Evolutionary conservation across 306 rosid genomes (phyloP).

Genomic region (Hippophae tibetana): DNA sequence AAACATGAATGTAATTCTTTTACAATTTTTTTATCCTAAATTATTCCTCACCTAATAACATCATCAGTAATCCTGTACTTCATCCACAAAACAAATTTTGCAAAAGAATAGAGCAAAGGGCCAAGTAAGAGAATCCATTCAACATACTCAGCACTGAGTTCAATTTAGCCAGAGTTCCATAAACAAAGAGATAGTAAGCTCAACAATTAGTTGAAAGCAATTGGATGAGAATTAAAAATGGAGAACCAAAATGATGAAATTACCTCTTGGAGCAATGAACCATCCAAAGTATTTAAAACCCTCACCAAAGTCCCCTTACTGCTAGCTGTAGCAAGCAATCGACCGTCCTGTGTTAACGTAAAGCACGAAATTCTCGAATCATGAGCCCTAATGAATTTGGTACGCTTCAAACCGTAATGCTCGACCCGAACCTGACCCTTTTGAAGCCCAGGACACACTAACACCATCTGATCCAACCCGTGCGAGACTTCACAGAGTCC

Average conservation of each 20-base stretch:
- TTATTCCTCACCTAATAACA: too few species aligned
- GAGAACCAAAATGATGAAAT: not conserved
- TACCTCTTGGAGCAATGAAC: conserved; percentile 77
- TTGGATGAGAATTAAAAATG: too few species aligned
- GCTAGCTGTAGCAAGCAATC: conserved; percentile 67
- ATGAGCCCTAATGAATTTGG: conserved; percentile 64
- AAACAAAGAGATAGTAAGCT: too few species aligned
- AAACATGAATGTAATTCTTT: too few species aligned
- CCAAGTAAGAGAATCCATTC: too few species aligned
- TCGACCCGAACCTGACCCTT: conserved; percentile 83
- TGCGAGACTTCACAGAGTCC: conserved; percentile 72
- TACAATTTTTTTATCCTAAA: too few species aligned
- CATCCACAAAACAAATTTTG: too few species aligned
- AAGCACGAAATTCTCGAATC: conserved; percentile 59
- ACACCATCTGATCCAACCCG: conserved; percentile 32
- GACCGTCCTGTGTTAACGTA: conserved; percentile 59
- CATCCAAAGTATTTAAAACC: conserved; percentile 62
- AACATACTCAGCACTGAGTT: too few species aligned
- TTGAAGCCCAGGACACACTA: conserved; percentile 72
- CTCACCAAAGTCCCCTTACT: conserved; percentile 65
- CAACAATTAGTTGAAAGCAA: too few species aligned
- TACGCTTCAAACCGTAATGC: conserved; percentile 56
- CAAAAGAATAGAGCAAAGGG: too few species aligned
- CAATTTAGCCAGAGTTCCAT: too few species aligned
- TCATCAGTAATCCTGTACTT: too few species aligned